Evolutionary conservation across 257 asterid genomes (phyloP), one percentile per base, ranked within the genome.

Genomic region (Capsicum pubescens): DNA sequence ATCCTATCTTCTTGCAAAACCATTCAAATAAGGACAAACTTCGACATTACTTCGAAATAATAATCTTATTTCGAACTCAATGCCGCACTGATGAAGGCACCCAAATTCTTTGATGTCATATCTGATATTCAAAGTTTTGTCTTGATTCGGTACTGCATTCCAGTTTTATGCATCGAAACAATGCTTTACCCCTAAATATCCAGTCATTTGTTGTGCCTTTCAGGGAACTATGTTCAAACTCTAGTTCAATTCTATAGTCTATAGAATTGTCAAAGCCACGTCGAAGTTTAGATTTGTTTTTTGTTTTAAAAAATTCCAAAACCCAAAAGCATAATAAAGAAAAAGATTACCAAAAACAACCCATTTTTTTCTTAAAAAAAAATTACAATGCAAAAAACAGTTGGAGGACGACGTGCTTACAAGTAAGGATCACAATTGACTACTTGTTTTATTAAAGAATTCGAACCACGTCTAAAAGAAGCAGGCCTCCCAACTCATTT

Each of bases 391-490:
- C 9, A 6, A 39, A 42, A 42, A 42, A 13, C 55, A 54, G 50
- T 15, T 54, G 50, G 82, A 54, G 15, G 66, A 77, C 3, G 32
- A 77, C 82, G 82, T 77, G 82, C 66, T 77, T 54, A 56, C 82
- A 77, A 77, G 82, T 77, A 54, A 5, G 82, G 64, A 76, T 76
- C 26, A 12, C 15, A 2, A 76, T 21, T 32, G 64, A 76, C 81
- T 52, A 76, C 21, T 76, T 56, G 48, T 76, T 52, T n/a, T 46
- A 66, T 76, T 26, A 14, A 76, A 76, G 14, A 52, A 76, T 50
- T 77, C 9, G 26, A 77, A 54, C 80, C 82, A 77, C 64, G 82
- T 55, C 82, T 77, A 54, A 77, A 44, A 44, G 72, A 66, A 32
- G 72, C 72, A 63, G 13, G 13, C 9, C 26, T 26, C 42, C 70